These are phyloP conservation scores for Cyberlindnera mississippiensis DNA, from an alignment of 805 yeast genomes.

Conservation along the genomic window DNA sequence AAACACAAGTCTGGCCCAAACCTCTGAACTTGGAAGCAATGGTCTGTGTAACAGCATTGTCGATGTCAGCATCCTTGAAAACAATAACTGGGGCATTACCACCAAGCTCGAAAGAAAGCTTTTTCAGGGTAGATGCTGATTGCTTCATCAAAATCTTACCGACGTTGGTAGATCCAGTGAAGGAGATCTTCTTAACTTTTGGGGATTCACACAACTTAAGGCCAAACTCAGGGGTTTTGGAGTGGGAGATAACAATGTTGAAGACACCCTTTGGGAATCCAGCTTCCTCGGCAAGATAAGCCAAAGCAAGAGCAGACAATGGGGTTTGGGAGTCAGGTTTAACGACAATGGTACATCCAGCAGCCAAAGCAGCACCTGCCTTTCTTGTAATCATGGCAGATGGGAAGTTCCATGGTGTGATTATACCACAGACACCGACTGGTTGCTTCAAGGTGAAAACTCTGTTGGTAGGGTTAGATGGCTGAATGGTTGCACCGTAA, in stretches of 20 bases:
- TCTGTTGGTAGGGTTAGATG: slow-evolving; percentile 46
- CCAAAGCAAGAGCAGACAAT: slow-evolving; percentile 54
- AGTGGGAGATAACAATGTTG: slow-evolving; percentile 48
- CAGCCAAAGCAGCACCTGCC: slow-evolving; percentile 63
- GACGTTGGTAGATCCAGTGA: slow-evolving; percentile 62
- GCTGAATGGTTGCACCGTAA: slow-evolving; percentile 56
- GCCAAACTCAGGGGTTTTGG: slow-evolving; percentile 51
- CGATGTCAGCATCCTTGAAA: slow-evolving; percentile 57
- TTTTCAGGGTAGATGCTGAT: slow-evolving; percentile 53
- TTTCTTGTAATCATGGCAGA: slow-evolving; percentile 64
- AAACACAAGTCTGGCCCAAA: slow-evolving; percentile 64
- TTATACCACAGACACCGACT: slow-evolving; percentile 59
- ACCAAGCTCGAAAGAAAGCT: slow-evolving; percentile 60
- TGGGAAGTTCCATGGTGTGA: slow-evolving; percentile 69
- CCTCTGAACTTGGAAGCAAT: slow-evolving; percentile 56
- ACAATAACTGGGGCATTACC: slow-evolving; percentile 66
- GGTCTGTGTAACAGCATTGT: slow-evolving; percentile 49
- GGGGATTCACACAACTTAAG: slow-evolving; percentile 45
- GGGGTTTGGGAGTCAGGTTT: slow-evolving; percentile 66
- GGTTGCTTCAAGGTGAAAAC: slow-evolving; percentile 48
- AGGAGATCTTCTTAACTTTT: slow-evolving; percentile 51
- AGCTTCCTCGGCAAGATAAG: slow-evolving; percentile 50
- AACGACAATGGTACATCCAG: slow-evolving; percentile 56
- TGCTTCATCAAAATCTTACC: slow-evolving; percentile 59
- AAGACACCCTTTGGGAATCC: slow-evolving; percentile 58